Evolutionary conservation across 1,284 basidiomycete genomes (phyloP), one percentile per base, ranked within the genome.

Genomic region (Malassezia arunalokei): DNA sequence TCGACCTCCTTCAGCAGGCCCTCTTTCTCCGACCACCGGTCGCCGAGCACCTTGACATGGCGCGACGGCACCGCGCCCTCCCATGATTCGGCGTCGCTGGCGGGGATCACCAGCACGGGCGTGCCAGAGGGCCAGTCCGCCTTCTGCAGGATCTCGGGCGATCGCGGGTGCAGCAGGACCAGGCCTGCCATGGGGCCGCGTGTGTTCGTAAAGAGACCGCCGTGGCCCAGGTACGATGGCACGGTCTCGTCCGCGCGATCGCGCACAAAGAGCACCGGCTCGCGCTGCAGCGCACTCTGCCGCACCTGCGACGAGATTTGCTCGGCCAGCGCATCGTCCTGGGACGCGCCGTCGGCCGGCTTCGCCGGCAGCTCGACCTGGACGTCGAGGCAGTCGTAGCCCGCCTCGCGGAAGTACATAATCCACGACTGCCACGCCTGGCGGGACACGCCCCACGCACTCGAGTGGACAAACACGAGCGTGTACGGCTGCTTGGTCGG

Each of bases 381-480:
- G 9, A 55, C 28, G 43, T 55, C 53, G 40, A 55, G 49, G 33
- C 53, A 55, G 44, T 55, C 53, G 35, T 55, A 55, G 44, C 53
- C 53, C 1, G 42, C 42, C 24, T 49, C 48, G 29, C 47, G 47
- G 48, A 55, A 55, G 43, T 55, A 55, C 40, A 46, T 37, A 40
- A 55, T 55, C 53, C 53, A 55, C 32, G 53, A 46, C 40, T 55
- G 53, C 53, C 53, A 55, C 47, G 24, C 29, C 17, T 31, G 28
- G 24, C 52, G 52, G 12, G 35, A 15, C 42, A 49, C 52, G 11
- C 35, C n/a, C 35, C 48, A 38, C 12, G 27, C 39, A 12, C 35
- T 44, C 35, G 47, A 37, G 38, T 43, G 45, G 3, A 55, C 42
- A 32, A 55, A 55, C 12, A 55, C 53, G n/a, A 55, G 47, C 29